Evolutionary conservation across 2,329 filamentous ascomycete genomes (phyloP).

Genomic region (Sclerotinia glacialis): DNA sequence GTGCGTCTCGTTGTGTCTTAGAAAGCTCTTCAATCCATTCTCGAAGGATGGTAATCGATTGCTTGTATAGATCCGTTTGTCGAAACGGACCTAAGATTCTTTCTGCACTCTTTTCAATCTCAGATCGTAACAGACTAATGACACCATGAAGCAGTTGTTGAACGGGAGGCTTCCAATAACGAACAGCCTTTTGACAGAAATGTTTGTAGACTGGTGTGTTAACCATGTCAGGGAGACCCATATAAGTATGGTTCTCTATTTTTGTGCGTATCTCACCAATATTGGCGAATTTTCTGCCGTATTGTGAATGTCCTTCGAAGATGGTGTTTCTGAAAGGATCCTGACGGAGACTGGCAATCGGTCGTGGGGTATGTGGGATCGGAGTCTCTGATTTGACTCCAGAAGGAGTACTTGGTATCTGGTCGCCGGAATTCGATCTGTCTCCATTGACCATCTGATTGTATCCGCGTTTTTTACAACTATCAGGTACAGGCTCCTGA

Average conservation of each 20-base stretch:
- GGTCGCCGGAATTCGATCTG: neutral
- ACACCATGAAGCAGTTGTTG: slow-evolving; percentile 45
- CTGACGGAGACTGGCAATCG: neutral
- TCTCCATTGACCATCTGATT: neutral
- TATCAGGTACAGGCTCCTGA: neutral
- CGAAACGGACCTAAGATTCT: slow-evolving; percentile 19
- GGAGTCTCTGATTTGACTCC: neutral
- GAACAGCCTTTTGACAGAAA: slow-evolving; percentile 55
- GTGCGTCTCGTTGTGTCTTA: slow-evolving; percentile 4
- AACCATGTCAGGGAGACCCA: slow-evolving; percentile 58
- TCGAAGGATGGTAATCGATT: slow-evolving; percentile 20
- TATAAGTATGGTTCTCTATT: slow-evolving; percentile 55
- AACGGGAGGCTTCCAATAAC: slow-evolving; percentile 56
- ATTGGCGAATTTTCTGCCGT: slow-evolving; percentile 15
- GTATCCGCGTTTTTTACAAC: neutral
- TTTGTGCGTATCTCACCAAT: slow-evolving; percentile 50
- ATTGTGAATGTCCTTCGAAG: slow-evolving; percentile 6
- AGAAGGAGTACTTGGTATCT: neutral
- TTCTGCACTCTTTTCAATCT: slow-evolving; percentile 35
- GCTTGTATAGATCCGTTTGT: slow-evolving; percentile 25
- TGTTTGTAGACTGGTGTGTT: slow-evolving; percentile 59
- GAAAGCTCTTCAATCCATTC: slow-evolving; percentile 23
- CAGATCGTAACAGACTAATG: slow-evolving; percentile 46
- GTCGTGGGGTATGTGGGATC: neutral
- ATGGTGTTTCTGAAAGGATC: neutral